Percentiles rank a stretch among this genome's conserved stretches.
Conservation (phyloP, 176 grass and related monocot genomes). For the Microstegium vimineum region DNA sequence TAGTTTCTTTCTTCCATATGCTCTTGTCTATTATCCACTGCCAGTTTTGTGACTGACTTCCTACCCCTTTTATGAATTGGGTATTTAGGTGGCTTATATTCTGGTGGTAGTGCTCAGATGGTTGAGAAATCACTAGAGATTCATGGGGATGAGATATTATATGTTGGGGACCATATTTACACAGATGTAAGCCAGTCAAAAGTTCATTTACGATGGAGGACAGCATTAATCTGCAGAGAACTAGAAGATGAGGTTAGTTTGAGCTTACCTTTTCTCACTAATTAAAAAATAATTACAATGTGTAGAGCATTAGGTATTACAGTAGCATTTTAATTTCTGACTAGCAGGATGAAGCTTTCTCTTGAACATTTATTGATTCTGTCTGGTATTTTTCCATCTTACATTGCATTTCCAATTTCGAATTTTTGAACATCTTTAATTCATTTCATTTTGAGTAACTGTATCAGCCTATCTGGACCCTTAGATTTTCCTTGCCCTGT, state of each 20-base stretch:
- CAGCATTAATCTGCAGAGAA: constrained; percentile 90
- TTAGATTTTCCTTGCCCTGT: constrained; percentile 3
- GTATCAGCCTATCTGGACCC: background rate
- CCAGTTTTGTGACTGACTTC: background rate
- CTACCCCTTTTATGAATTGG: constrained; percentile 6
- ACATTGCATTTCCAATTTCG: constrained; percentile 15
- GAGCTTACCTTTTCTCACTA: background rate
- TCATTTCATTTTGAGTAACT: constrained; percentile 2
- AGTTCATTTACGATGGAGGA: constrained; percentile 97
- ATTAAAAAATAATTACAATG: background rate
- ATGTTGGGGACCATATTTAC: constrained; percentile 97
- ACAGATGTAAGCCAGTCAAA: constrained; percentile 99
- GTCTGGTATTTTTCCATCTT: background rate
- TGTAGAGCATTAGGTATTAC: background rate
- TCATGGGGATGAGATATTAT: constrained; percentile 95
- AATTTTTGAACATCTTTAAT: background rate
- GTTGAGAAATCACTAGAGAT: constrained; percentile 88
- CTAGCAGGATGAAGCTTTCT: constrained; percentile 10
- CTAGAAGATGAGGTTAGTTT: constrained; percentile 85
- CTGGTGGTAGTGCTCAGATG: constrained; percentile 96
- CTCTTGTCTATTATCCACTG: background rate
- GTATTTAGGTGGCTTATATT: constrained; percentile 85
- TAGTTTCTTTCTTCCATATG: background rate
- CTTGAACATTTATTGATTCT: background rate
- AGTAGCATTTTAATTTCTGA: constrained; percentile 2